Conservation (phyloP, 306 rosid species). For the Cicer chorassanicum region DNA sequence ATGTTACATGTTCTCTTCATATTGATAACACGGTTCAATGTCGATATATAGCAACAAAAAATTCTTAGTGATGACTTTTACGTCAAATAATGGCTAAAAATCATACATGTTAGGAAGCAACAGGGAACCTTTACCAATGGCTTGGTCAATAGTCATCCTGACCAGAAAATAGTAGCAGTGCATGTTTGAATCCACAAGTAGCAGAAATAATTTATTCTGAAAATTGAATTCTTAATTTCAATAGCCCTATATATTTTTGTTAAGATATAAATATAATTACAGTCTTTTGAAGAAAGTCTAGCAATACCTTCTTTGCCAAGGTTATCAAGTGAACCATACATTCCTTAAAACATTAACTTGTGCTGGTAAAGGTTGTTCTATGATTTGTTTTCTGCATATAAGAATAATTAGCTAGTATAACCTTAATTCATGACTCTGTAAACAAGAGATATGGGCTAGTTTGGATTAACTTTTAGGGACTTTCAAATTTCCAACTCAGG, state of each 20-base stretch:
- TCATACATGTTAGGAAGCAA: constrained; percentile 3
- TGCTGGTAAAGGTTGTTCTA: not conserved
- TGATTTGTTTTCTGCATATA: not conserved
- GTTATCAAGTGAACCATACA: not conserved
- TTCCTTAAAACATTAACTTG: constrained; percentile 1
- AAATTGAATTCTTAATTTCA: not conserved
- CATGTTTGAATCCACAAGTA: not conserved
- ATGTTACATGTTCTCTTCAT: constrained; percentile 18
- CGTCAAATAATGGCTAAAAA: not conserved
- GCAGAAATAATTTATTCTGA: not conserved
- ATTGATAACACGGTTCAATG: not conserved
- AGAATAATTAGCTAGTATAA: not conserved
- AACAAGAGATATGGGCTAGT: not conserved
- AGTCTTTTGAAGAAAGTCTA: not conserved
- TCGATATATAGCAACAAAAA: not conserved
- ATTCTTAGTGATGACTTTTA: not conserved
- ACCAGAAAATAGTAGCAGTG: constrained; percentile 3
- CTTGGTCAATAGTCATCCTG: constrained; percentile 14
- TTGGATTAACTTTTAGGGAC: not conserved
- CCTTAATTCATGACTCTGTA: not conserved
- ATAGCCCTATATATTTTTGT: not conserved
- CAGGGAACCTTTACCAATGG: constrained; percentile 21
- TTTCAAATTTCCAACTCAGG: not conserved
- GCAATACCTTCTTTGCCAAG: not conserved
- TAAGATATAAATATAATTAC: not conserved